Conservation (phyloP, 192 early-diverging fungal genomes). For the Coemansia sp. region DNA sequence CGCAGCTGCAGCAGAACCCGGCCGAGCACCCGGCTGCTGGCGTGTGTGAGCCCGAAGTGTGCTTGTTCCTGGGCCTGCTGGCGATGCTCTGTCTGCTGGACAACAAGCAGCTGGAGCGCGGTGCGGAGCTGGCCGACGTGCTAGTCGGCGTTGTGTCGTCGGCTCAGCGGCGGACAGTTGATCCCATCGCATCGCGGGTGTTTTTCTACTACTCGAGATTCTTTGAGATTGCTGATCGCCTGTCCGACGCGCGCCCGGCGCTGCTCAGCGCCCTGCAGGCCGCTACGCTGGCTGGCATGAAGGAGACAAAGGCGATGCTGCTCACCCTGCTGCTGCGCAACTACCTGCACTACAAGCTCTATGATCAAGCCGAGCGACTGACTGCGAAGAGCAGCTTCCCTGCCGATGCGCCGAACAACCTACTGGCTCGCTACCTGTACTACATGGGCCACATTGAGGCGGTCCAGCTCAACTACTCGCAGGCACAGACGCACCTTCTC, state of each 20-base stretch:
- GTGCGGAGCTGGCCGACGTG: conserved; percentile 60
- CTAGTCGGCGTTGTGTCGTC: conserved; percentile 61
- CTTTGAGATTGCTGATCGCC: conserved; percentile 68
- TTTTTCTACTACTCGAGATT: conserved; percentile 94
- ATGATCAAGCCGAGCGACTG: conserved; percentile 96
- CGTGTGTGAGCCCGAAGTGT: conserved; percentile 68
- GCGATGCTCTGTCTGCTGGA: conserved; percentile 81
- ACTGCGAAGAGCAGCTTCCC: conserved; percentile 91
- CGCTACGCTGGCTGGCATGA: conserved; percentile 84
- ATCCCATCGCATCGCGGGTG: conserved; percentile 81
- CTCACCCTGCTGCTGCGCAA: conserved; percentile 89
- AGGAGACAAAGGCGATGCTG: conserved; percentile 81
- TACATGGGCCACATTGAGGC: conserved; percentile 96
- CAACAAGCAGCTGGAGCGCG: conserved; percentile 64
- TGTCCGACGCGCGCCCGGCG: conserved; percentile 71
- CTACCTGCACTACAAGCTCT: conserved; percentile 92
- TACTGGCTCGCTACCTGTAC: conserved; percentile 92
- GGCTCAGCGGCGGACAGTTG: conserved; percentile 84
- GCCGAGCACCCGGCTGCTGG: conserved; percentile 14
- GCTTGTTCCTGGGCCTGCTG: conserved; percentile 79
- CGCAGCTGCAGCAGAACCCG: conserved; percentile 10
- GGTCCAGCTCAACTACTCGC: conserved; percentile 96
- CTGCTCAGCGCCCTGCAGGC: conserved; percentile 85
- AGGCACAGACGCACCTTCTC: conserved; percentile 77
- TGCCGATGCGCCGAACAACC: conserved; percentile 84